These are phyloP conservation scores for Raphidocelis subcapitata DNA, from an alignment of 139 green algal genomes.

Conservation along the genomic window DNA sequence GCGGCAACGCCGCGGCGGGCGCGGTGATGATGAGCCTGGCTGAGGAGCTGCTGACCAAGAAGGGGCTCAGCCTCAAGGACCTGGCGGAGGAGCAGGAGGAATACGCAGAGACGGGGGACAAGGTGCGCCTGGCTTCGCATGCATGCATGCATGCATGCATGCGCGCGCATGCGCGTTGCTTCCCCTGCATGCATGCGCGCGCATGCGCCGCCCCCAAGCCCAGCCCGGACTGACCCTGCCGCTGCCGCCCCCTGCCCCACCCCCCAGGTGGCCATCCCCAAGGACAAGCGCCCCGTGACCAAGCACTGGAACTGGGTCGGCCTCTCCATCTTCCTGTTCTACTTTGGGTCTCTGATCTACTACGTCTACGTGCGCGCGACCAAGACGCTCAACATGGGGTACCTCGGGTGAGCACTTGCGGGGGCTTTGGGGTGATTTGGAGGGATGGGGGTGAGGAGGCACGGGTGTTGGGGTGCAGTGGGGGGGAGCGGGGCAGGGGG, in stretches of 20 bases:
- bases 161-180: no score
- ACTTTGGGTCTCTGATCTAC: constrained; percentile 17
- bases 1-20: constrained; percentile 11
- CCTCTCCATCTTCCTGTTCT: constrained; percentile 17
- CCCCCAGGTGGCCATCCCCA: background rate
- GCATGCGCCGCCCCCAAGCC: no score
- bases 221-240: no score
- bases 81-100: constrained; percentile 31
- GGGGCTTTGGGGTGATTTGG: background rate
- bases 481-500: no score
- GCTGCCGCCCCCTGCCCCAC: no score
- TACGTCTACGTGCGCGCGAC: constrained; percentile 20
- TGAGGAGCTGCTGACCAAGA: constrained; percentile 36
- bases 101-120: constrained; percentile 32
- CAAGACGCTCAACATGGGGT: constrained; percentile 30
- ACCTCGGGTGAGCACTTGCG: constrained; percentile 1
- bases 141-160: no score
- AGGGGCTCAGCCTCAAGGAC: constrained; percentile 31
- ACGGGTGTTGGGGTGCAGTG: background rate
- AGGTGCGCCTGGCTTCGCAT: background rate
- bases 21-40: constrained; percentile 31
- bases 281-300: constrained; percentile 10
- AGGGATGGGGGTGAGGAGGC: background rate
- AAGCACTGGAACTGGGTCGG: constrained; percentile 24
- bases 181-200: no score